Conservation (phyloP, 192 early-diverging fungal species). For the Gamsiella multidivaricata region DNA sequence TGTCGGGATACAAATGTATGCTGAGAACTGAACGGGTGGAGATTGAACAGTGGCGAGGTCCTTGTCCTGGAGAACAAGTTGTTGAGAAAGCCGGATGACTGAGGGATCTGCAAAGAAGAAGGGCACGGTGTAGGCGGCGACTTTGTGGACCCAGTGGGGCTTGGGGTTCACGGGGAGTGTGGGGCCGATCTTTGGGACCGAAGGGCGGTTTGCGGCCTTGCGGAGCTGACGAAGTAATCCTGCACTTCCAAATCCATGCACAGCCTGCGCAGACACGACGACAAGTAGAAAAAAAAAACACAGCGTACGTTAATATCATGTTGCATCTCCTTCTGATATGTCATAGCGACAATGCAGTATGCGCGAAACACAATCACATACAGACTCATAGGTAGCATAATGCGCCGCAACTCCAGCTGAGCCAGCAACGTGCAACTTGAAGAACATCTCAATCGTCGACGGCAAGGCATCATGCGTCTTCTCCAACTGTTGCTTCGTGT, state of each 20-base stretch:
- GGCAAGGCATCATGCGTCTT: constrained; percentile 49
- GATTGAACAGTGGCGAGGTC: constrained; percentile 32
- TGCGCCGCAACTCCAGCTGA: constrained; percentile 62
- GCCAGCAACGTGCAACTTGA: constrained; percentile 58
- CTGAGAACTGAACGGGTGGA: constrained; percentile 68
- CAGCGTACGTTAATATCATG: too few species aligned
- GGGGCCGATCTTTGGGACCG: constrained; percentile 60
- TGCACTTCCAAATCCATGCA: constrained; percentile 58
- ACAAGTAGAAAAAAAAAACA: too few species aligned
- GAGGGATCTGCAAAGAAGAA: constrained; percentile 66
- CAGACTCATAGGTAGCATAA: constrained; percentile 75
- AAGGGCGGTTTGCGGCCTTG: constrained; percentile 51
- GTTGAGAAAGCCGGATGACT: constrained; percentile 63
- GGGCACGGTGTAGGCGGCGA: constrained; percentile 61
- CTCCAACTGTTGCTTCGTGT: constrained; percentile 63
- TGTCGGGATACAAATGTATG: constrained; percentile 65
- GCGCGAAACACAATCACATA: too few species aligned
- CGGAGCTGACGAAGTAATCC: constrained; percentile 59
- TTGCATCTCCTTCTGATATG: too few species aligned
- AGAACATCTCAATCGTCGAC: constrained; percentile 71
- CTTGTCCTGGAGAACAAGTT: constrained; percentile 59
- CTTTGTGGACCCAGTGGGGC: constrained; percentile 59
- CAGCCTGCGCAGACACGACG: constrained; percentile 17
- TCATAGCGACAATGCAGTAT: too few species aligned
- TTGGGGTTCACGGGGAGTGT: constrained; percentile 57